phyloP scores from a whole-genome alignment of 257 asterid species.

The Echium plantagineum region DNA sequence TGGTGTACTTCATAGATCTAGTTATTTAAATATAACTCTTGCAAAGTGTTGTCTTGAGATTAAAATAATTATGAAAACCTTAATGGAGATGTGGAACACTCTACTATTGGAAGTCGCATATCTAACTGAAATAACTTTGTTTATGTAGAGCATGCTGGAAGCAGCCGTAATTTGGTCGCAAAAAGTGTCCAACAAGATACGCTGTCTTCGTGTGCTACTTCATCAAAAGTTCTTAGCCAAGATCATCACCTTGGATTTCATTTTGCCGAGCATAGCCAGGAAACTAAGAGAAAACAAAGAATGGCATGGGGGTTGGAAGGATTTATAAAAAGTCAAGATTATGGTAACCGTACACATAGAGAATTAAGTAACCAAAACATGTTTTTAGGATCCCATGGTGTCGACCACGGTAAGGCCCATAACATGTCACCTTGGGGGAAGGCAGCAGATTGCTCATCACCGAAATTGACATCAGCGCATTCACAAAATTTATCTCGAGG shows the following conservation, averaged over 20 bases:
- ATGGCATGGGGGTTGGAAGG: slow-evolving; percentile 24
- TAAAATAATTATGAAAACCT: too few relatives aligned
- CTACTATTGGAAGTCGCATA: too few relatives aligned
- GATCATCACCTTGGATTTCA: slow-evolving; percentile 30
- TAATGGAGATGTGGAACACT: too few relatives aligned
- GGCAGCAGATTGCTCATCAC: slow-evolving; percentile 16
- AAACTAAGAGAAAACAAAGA: slow-evolving; percentile 27
- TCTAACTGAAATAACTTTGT: too few relatives aligned
- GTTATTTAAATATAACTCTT: too few relatives aligned
- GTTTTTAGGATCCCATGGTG: slow-evolving; percentile 28
- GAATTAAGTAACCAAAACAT: slow-evolving; percentile 35
- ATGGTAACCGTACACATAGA: slow-evolving; percentile 21
- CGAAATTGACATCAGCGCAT: too few relatives aligned
- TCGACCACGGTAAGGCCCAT: slow-evolving; percentile 38
- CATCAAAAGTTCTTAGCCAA: slow-evolving; percentile 29
- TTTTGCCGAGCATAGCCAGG: slow-evolving; percentile 32
- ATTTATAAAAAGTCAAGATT: slow-evolving; percentile 27
- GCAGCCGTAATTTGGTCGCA: slow-evolving; percentile 6
- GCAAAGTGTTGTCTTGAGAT: too few relatives aligned
- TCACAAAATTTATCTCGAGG: not conserved
- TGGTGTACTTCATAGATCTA: too few relatives aligned
- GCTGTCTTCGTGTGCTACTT: slow-evolving; percentile 26
- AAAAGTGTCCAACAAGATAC: slow-evolving; percentile 40
- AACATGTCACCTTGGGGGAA: slow-evolving; percentile 49
- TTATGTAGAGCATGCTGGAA: too few relatives aligned